Percentiles rank a stretch among this genome's conserved stretches.
These are phyloP conservation scores for Chalciporus sp. DNA, from an alignment of 1,284 basidiomycete species.

Conservation along the genomic window DNA sequence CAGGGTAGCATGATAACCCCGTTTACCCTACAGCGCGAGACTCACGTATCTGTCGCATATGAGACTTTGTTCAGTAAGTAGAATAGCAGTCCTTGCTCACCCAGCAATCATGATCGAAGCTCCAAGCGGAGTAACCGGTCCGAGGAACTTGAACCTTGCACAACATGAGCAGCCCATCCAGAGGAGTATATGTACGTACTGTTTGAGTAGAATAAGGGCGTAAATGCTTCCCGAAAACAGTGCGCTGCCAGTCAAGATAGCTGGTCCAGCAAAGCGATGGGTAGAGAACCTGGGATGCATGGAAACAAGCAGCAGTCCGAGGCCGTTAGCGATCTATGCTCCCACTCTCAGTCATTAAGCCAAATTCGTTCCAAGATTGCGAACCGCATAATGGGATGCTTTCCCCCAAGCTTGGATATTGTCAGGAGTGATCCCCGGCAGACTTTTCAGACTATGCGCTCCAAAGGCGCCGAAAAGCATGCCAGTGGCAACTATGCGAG, in stretches of 20 bases:
- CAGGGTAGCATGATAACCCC: neutral
- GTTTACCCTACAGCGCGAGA: slow-evolving; percentile 51
- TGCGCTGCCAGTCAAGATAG: slow-evolving; percentile 62
- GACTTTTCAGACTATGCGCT: slow-evolving; percentile 59
- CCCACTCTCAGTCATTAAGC: slow-evolving; percentile 16
- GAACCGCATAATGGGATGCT: slow-evolving; percentile 65
- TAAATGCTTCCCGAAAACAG: slow-evolving; percentile 78
- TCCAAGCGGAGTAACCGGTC: slow-evolving; percentile 78
- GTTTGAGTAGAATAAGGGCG: slow-evolving; percentile 58
- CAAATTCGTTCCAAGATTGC: slow-evolving; percentile 21
- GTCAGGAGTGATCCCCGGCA: slow-evolving; percentile 51
- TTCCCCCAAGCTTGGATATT: slow-evolving; percentile 62
- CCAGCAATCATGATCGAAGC: slow-evolving; percentile 77
- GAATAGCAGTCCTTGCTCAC: slow-evolving; percentile 44
- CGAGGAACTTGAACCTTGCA: slow-evolving; percentile 59
- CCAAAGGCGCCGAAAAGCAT: slow-evolving; percentile 72
- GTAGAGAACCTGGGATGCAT: slow-evolving; percentile 67
- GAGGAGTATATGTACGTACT: slow-evolving; percentile 37
- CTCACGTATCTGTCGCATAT: slow-evolving; percentile 50
- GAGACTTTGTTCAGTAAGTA: slow-evolving; percentile 8
- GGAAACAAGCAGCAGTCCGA: slow-evolving; percentile 72
- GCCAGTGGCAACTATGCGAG: slow-evolving; percentile 51
- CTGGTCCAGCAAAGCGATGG: slow-evolving; percentile 71
- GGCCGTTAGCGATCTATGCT: slow-evolving; percentile 72
- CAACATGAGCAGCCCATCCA: slow-evolving; percentile 7